Base-by-base conservation (phyloP, 129 eudicot genomes). In the Tagetes erecta region DNA sequence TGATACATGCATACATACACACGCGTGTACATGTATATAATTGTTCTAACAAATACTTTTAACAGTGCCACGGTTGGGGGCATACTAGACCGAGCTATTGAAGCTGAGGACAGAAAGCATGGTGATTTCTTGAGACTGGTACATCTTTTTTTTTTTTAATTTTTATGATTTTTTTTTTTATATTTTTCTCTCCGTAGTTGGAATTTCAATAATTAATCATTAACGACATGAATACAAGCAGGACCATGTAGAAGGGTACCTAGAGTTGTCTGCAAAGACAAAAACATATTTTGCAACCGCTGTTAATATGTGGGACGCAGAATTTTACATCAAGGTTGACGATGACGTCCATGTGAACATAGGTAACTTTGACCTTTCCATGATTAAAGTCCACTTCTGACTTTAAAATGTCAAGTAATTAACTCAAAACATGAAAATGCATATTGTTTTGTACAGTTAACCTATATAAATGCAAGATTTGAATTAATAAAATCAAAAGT, bases 331-430 rank as follows among this genome's bases (percentile, higher is more conserved):
- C 86, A 91, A 91, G 67, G 97, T 91, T 75, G 97, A 91, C 70
- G 97, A 91, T 77, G 97, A 91, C 80, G 92, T 91, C 56, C 97
- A 91, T 70, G 97, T 91, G 33, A 91, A 91, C 78, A 86, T 91
- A 85, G 97, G 97, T 91, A 77, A 84, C 8, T 14, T 75, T 81
- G 62, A 73, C 50, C 30, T 64, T 44, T 63, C 13, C 56, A 57
- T 72, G 31, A 42, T 0, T 8, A 36, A 33, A 14, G 20, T 70
- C 50, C n/a, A 46, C 59, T 46, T 73, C n/a, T 60, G 49, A 74
- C 37, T 74, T 35, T 46, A 62, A 6, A 73, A 10, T 1, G 46
- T 44, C 34, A 42, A 44, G 44, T 52, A 60, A 42, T 35, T 63
- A 37, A n/a, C 11, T 72, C 13, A 3, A 49, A 63, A 12, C 30